Evolutionary conservation across 306 rosid species (phyloP), one percentile per base, ranked within the genome.

Genomic region (Castanea sativa): DNA sequence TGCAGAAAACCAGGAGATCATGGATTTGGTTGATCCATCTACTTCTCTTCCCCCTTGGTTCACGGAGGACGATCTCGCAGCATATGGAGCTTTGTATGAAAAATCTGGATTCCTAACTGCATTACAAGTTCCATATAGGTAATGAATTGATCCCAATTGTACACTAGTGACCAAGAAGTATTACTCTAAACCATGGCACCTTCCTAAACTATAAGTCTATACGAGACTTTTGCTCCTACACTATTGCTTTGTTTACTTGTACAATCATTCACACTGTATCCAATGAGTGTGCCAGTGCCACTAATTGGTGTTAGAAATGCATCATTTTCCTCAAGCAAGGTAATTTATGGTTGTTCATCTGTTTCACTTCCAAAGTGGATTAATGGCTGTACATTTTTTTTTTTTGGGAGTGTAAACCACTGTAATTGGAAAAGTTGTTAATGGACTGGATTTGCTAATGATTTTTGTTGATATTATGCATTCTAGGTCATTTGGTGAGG

Each of bases 1-100:
- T 68, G 59, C 82, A 25, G 96, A 89, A 76, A 86, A 79, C 78
- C 94, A 88, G 63, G 96, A 94, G 93, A 86, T 94, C 82, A 87
- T 94, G 97, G 98, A 94, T 79, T 69, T 94, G 78, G 98, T 92
- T 49, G 94, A 83, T 56, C 78, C 92, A 11, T 87, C 89, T 55
- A 84, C 88, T 6, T 92, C 96, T 85, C 94, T 91, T 73, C 97
- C 97, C 9, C 33, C 87, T 73, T 94, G 97, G 98, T 83, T 94
- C 79, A 71, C 90, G 0, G 96, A 94, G 82, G 93, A 90, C 55
- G 96, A 94, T 81, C 92, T 92, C 30, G 77, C 86, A 13, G 57
- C 79, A 49, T 94, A 94, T 45, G 94, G 88, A 25, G 88, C 83
- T 55, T 76, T 87, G 80, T 94, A 88, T 83, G 87, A 89, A 86